Percentiles rank a stretch among this genome's conserved stretches.
Evolutionary conservation across 306 rosid species (phyloP).

Genomic region (Lablab purpureus): DNA sequence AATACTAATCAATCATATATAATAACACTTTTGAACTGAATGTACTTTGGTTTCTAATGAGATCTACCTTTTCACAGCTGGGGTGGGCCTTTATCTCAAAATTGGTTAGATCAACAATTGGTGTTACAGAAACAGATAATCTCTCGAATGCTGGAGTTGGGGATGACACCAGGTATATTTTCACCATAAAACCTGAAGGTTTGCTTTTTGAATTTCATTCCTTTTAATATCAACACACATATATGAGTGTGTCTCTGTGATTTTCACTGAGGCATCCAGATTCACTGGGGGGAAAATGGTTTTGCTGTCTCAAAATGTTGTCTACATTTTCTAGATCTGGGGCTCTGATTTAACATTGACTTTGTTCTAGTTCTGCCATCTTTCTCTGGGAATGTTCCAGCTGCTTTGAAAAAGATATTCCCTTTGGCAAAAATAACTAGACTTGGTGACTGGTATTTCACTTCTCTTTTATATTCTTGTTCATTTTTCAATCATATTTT

Average conservation of each 20-base stretch:
- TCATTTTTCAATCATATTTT: conserved; percentile 23
- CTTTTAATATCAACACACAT: conserved; percentile 20
- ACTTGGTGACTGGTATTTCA: conserved; percentile 87
- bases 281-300: conserved; percentile 20
- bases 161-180: conserved; percentile 94
- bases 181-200: neutral
- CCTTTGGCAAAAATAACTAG: conserved; percentile 92
- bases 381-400: conserved; percentile 96
- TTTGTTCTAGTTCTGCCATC: conserved; percentile 81
- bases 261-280: conserved; percentile 26
- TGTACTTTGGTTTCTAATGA: conserved; percentile 44
- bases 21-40: neutral
- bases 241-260: neutral
- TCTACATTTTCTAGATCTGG: conserved; percentile 26
- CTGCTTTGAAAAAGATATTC: conserved; percentile 67
- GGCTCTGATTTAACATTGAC: conserved; percentile 29
- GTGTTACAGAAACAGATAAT: conserved; percentile 78
- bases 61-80: conserved; percentile 63
- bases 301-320: conserved; percentile 25
- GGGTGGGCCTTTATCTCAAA: conserved; percentile 96
- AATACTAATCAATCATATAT: neutral
- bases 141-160: conserved; percentile 86
- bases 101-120: conserved; percentile 91
- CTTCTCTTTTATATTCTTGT: conserved; percentile 28
- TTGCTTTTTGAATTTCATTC: conserved; percentile 15